A percentile compares a stretch with the other conserved stretches of the same genome.
These are phyloP conservation scores for Backusella psychrophila DNA, from an alignment of 192 early-diverging fungal species.

Conservation along the genomic window DNA sequence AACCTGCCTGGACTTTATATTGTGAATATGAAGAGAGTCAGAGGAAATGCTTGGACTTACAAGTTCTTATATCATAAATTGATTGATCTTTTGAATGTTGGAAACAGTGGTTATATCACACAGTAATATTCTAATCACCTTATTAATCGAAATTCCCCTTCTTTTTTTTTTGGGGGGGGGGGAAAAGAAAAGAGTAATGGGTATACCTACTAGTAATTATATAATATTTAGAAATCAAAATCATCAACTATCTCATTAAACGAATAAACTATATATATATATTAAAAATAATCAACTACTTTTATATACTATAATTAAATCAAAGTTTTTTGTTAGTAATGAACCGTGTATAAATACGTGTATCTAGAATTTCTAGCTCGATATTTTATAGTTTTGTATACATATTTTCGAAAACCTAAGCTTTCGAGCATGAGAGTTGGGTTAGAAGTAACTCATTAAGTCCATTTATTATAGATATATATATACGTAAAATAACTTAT, in stretches of 20 bases:
- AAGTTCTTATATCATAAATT: slow-evolving; percentile 59
- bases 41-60: slow-evolving; percentile 64
- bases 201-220: neutral
- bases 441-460: no score
- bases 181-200: neutral
- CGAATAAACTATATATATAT: neutral
- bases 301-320: neutral
- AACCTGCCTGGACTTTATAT: slow-evolving; percentile 68
- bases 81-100: slow-evolving; percentile 32
- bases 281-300: neutral
- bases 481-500: no score
- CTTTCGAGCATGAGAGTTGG: no score
- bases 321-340: no score
- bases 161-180: neutral
- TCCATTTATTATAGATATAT: no score
- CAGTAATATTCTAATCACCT: neutral
- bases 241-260: neutral
- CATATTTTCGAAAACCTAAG: no score
- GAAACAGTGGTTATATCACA: slow-evolving; percentile 14
- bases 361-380: no score
- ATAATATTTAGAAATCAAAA: neutral
- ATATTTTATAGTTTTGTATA: no score
- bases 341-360: no score
- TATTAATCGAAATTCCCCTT: neutral
- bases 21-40: slow-evolving; percentile 55